These are phyloP conservation scores for Tylopilus intermedius DNA, from an alignment of 768 basidiomycete genomes.

Conservation along the genomic window DNA sequence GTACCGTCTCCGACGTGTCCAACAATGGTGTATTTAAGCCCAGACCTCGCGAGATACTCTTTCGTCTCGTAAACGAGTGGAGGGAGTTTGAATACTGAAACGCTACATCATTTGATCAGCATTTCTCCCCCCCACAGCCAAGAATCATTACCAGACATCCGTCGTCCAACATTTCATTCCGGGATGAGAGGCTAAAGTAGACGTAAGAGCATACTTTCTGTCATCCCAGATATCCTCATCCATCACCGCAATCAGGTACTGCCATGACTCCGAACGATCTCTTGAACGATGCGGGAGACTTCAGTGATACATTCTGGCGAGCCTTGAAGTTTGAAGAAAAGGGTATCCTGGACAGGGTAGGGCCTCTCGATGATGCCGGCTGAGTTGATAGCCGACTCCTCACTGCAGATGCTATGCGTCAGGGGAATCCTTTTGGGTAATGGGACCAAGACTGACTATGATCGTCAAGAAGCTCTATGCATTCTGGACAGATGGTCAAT, in stretches of 20 bases:
- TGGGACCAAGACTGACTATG: slow-evolving; percentile 40
- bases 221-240: slow-evolving; percentile 78
- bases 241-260: slow-evolving; percentile 59
- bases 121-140: not conserved
- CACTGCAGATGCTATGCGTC: slow-evolving; percentile 38
- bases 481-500: slow-evolving; percentile 46
- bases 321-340: slow-evolving; percentile 93
- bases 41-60: slow-evolving; percentile 59
- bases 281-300: slow-evolving; percentile 53
- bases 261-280: slow-evolving; percentile 62
- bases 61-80: slow-evolving; percentile 74
- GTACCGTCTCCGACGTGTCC: slow-evolving; percentile 79
- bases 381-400: slow-evolving; percentile 72
- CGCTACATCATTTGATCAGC: slow-evolving; percentile 34
- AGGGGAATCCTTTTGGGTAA: not conserved
- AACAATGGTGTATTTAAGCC: slow-evolving; percentile 64
- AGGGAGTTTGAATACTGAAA: slow-evolving; percentile 66
- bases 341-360: slow-evolving; percentile 69
- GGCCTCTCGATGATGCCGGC: slow-evolving; percentile 55
- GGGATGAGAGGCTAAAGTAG: slow-evolving; percentile 59
- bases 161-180: slow-evolving; percentile 77
- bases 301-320: slow-evolving; percentile 53
- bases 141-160: slow-evolving; percentile 68
- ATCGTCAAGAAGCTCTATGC: slow-evolving; percentile 83
- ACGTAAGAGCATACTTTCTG: slow-evolving; percentile 78